A percentile compares a stretch with the other conserved stretches of the same genome.
phyloP scores from a whole-genome alignment of 1,139 yeast genomes.

The Hyphopichia fennica region DNA sequence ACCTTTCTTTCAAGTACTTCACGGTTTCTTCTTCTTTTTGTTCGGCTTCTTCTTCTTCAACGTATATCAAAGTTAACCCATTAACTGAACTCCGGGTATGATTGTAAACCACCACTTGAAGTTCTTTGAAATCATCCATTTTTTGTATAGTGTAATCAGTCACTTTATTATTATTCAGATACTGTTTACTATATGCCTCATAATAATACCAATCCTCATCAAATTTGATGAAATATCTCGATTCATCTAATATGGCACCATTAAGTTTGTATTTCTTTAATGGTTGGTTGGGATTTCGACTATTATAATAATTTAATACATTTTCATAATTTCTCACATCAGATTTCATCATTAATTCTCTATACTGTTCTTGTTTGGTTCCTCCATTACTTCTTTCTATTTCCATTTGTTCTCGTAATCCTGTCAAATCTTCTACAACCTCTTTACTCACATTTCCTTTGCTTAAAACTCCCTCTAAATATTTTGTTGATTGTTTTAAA shows the following conservation, averaged over 20 bases:
- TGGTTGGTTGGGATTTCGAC: slow-evolving; percentile 13
- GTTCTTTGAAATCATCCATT: not conserved
- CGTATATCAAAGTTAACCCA: slow-evolving; percentile 3
- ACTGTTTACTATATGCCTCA: not conserved
- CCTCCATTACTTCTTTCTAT: slow-evolving; percentile 14
- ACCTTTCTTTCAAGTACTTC: not conserved
- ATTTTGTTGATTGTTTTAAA: slow-evolving; percentile 19
- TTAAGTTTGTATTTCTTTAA: slow-evolving; percentile 21
- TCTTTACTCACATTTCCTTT: slow-evolving; percentile 6
- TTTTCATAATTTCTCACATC: slow-evolving; percentile 25
- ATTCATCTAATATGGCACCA: slow-evolving; percentile 31
- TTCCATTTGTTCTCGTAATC: slow-evolving; percentile 18
- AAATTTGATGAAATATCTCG: slow-evolving; percentile 26
- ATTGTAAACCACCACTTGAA: not conserved
- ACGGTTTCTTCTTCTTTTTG: not conserved
- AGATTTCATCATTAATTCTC: slow-evolving; percentile 8
- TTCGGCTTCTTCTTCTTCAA: not conserved
- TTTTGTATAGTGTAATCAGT: not conserved
- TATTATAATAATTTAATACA: slow-evolving; percentile 14
- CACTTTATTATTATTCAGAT: not conserved
- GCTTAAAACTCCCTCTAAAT: slow-evolving; percentile 11
- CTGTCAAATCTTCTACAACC: slow-evolving; percentile 23
- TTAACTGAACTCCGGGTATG: not conserved
- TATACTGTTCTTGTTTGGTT: slow-evolving; percentile 14
- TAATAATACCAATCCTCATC: slow-evolving; percentile 1